phyloP scores from a whole-genome alignment of 345 rosid genomes.

The Brassica cretica region DNA sequence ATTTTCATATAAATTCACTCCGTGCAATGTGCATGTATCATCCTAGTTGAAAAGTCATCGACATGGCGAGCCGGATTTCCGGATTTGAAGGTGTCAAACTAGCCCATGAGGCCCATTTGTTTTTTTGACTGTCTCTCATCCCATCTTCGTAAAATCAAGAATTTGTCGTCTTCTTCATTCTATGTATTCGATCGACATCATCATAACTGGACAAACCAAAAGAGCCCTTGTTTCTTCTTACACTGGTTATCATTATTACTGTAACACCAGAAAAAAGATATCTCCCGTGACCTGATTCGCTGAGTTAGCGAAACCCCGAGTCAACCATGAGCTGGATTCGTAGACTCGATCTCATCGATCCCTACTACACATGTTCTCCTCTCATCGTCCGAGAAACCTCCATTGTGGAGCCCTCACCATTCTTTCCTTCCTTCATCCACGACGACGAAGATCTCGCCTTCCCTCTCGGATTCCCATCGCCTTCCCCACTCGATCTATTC shows the following conservation, averaged over 20 bases:
- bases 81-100: background rate
- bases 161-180: conserved; percentile 33
- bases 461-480: conserved; percentile 47
- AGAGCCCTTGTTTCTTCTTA: background rate
- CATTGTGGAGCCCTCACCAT: conserved; percentile 18
- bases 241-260: background rate
- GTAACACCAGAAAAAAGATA: background rate
- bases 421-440: conserved; percentile 34
- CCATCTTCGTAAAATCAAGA: conserved; percentile 30
- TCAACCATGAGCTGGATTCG: conserved; percentile 39
- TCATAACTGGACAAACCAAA: conserved; percentile 13
- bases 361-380: conserved; percentile 30
- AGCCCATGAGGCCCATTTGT: conserved; percentile 21
- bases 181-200: background rate
- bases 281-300: conserved; percentile 33
- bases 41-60: background rate
- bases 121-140: conserved; percentile 24
- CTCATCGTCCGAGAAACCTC: conserved; percentile 33
- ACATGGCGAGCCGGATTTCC: conserved; percentile 8
- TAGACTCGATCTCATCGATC: conserved; percentile 33
- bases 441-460: conserved; percentile 26
- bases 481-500: conserved; percentile 46
- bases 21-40: too few species aligned
- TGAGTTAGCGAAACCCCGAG: conserved; percentile 25
- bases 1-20: too few species aligned